Conservation (phyloP, 768 basidiomycete species). For the Mycena indigotica region DNA sequence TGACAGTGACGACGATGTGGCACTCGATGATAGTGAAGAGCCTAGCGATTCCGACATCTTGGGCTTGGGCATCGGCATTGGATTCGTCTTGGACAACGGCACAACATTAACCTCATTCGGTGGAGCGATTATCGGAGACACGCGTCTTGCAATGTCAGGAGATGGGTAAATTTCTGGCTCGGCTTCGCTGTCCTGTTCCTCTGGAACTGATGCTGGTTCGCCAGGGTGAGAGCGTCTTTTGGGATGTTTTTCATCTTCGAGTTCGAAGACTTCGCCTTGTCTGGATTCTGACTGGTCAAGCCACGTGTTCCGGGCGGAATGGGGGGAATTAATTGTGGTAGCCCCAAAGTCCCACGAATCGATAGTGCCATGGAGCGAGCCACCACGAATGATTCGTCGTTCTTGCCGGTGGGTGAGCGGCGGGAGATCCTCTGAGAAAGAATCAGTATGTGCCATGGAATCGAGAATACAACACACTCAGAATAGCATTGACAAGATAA, state of each 20-base stretch:
- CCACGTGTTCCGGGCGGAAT: constrained; percentile 27
- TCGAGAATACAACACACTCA: constrained; percentile 46
- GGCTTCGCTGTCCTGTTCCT: not conserved
- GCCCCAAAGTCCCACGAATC: constrained; percentile 88
- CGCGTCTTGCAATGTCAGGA: too few species aligned
- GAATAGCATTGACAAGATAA: constrained; percentile 75
- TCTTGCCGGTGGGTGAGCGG: constrained; percentile 76
- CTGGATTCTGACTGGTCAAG: constrained; percentile 22
- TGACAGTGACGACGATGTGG: constrained; percentile 2
- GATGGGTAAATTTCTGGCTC: not conserved
- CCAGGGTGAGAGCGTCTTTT: not conserved
- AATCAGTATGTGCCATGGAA: not conserved
- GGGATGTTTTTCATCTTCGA: constrained; percentile 29
- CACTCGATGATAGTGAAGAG: constrained; percentile 5
- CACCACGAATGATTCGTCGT: constrained; percentile 47
- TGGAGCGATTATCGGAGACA: too few species aligned
- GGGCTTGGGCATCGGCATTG: not conserved
- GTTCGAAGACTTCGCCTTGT: constrained; percentile 36
- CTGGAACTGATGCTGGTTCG: not conserved
- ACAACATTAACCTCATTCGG: not conserved
- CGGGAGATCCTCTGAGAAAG: constrained; percentile 59
- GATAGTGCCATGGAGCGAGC: constrained; percentile 49
- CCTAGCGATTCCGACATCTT: constrained; percentile 7
- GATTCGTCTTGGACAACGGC: not conserved
- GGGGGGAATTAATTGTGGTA: constrained; percentile 45